These are phyloP conservation scores for Solanum etuberosum DNA, from an alignment of 257 asterid genomes.

Conservation along the genomic window DNA sequence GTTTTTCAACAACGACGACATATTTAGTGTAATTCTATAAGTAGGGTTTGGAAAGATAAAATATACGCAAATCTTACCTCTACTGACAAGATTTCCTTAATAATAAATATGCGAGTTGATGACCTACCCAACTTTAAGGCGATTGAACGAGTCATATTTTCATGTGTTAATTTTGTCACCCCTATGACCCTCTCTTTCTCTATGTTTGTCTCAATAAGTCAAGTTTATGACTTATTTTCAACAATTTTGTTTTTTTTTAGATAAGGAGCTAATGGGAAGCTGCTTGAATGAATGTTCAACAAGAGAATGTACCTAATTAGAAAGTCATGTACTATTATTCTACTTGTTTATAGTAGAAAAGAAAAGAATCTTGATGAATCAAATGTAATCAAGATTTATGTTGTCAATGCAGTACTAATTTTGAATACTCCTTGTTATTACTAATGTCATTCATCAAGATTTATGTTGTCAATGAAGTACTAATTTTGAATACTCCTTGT, in stretches of 20 bases:
- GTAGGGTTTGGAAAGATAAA: no score
- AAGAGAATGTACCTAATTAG: not conserved
- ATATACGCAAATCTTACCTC: rapidly evolving
- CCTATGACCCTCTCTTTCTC: no score
- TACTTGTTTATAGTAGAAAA: not conserved
- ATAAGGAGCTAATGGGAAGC: not conserved
- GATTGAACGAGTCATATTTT: not conserved
- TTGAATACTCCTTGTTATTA: not conserved
- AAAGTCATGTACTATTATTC: not conserved
- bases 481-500: not conserved
- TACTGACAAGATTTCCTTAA: not conserved
- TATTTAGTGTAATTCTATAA: no score
- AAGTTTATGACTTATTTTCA: not conserved
- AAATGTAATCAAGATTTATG: not conserved
- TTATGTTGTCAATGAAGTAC: not conserved
- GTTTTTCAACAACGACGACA: rapidly evolving
- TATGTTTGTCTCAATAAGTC: not conserved
- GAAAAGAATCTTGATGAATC: not conserved
- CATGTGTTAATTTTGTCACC: not conserved
- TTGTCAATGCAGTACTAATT: not conserved
- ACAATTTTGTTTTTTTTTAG: not conserved
- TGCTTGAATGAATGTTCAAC: not conserved
- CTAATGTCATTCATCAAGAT: not conserved
- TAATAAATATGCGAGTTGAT: not conserved
- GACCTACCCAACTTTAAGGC: rapidly evolving